phyloP scores from a whole-genome alignment of 345 rosid genomes.

The Firmiana major region DNA sequence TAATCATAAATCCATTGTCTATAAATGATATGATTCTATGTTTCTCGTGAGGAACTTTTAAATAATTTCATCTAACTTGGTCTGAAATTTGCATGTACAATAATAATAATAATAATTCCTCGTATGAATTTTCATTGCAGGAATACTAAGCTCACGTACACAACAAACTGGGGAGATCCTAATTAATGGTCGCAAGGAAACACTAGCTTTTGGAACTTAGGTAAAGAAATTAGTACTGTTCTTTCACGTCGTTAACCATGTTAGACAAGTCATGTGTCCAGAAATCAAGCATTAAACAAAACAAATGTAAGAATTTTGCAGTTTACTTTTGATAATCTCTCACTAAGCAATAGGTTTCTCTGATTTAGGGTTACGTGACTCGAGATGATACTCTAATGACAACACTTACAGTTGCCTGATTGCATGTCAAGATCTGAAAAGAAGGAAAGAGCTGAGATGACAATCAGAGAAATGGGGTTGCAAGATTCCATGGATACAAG shows the following conservation, averaged over 20 bases:
- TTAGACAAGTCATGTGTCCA: too few relatives aligned
- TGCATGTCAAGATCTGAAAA: slow-evolving; percentile 40
- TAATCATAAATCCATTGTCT: too few relatives aligned
- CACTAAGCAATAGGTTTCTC: background rate
- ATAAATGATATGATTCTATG: too few relatives aligned
- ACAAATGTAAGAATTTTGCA: too few relatives aligned
- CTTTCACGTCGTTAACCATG: too few relatives aligned
- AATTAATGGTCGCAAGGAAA: slow-evolving; percentile 42
- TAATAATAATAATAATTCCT: background rate
- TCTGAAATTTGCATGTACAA: background rate
- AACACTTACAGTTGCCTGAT: slow-evolving; percentile 36
- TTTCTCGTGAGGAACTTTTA: background rate
- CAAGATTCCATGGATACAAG: slow-evolving; percentile 38
- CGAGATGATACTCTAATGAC: slow-evolving; percentile 43
- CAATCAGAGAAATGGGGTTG: slow-evolving; percentile 52
- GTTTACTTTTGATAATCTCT: background rate
- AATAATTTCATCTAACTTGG: background rate
- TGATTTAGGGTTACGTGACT: slow-evolving; percentile 42
- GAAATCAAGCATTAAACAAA: too few relatives aligned
- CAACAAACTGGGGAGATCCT: slow-evolving; percentile 39
- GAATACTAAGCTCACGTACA: slow-evolving; percentile 34
- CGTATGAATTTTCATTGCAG: slow-evolving; percentile 10
- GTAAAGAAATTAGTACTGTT: too few relatives aligned
- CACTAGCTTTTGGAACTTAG: slow-evolving; percentile 50
- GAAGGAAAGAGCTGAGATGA: slow-evolving; percentile 42